Base-by-base conservation (phyloP, 257 asterid species). In the Penstemon newberryi region DNA sequence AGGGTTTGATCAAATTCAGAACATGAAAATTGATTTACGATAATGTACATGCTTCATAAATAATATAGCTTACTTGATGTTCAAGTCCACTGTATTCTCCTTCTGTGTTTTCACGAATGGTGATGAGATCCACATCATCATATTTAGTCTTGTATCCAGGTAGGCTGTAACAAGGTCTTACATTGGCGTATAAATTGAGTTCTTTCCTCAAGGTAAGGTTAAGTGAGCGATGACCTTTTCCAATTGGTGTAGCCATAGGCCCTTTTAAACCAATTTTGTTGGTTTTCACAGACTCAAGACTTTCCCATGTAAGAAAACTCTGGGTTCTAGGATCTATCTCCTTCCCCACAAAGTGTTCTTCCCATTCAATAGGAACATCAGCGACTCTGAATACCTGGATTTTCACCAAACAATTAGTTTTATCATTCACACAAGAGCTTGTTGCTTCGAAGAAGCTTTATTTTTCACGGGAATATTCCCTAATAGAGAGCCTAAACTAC, bases 171-270 rank as follows among this genome's bases (percentile, higher is more conserved):
- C 98, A 92, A 53, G 98, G 98, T 76, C 98, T 87, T 65, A 92
- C 98, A 78, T 92, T 92, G 81, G 98, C 98, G 57, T 92, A 92
- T 45, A 92, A 84, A 77, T 86, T 92, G 61, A 92, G 89, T 86
- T 92, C 96, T 70, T 92, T 89, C 87, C 98, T 84, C 86, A 92
- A 72, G 43, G 98, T 92, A 69, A 92, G 98, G 82, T 92, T 92
- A 70, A 92, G 89, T 49, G 98, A 92, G 50, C 98, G 96, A 74
- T 89, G 96, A 37, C 98, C 98, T 80, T 92, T 92, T 61, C 98
- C 98, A 55, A 92, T 86, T 64, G 98, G 98, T 13, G 98, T 92
- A 60, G 98, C 98, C 98, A 92, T 92, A 25, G 98, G 98, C 57
- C 98, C 98, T 81, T 92, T 92, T 44, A 92, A 61, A 60, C 98